Conservation (phyloP, 805 yeast genomes). For the Hermanozyma aechmeae region DNA sequence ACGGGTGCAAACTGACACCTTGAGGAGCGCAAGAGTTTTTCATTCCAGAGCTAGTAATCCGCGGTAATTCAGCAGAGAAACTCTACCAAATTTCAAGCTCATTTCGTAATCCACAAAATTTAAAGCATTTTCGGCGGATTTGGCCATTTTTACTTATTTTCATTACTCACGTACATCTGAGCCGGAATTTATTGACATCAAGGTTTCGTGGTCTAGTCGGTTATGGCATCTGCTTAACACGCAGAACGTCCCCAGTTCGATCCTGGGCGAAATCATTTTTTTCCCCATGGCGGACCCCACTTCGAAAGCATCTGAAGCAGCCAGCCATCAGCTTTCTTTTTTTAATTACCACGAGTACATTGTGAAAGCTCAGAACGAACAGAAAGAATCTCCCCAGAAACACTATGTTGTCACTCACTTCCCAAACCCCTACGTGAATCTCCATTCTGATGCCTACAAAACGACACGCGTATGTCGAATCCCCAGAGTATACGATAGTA, state of each 20-base stretch:
- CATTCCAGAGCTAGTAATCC: too few relatives aligned
- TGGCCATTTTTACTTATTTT: too few relatives aligned
- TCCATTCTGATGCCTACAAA: constrained; percentile 15
- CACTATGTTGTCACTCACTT: constrained; percentile 51
- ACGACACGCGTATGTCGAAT: constrained; percentile 54
- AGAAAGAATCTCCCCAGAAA: constrained; percentile 1
- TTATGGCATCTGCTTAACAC: constrained; percentile 17
- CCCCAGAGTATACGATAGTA: constrained; percentile 40
- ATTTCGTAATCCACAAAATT: too few relatives aligned
- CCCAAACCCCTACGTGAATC: constrained; percentile 44
- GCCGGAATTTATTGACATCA: too few relatives aligned
- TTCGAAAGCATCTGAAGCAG: too few relatives aligned
- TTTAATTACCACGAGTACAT: constrained; percentile 65
- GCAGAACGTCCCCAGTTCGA: constrained; percentile 19
- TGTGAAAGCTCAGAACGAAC: constrained; percentile 19
- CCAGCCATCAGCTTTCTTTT: constrained; percentile 19
- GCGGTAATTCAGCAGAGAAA: too few relatives aligned
- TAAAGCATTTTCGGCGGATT: too few relatives aligned
- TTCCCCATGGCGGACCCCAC: too few relatives aligned
- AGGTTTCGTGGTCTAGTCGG: constrained; percentile 17
- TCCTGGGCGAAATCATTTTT: constrained; percentile 15
- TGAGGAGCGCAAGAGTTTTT: too few relatives aligned
- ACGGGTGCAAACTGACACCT: too few relatives aligned
- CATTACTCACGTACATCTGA: too few relatives aligned
- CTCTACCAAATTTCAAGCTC: too few relatives aligned